Conservation (phyloP, 2,329 filamentous ascomycete species). For the Alternaria triticina region DNA sequence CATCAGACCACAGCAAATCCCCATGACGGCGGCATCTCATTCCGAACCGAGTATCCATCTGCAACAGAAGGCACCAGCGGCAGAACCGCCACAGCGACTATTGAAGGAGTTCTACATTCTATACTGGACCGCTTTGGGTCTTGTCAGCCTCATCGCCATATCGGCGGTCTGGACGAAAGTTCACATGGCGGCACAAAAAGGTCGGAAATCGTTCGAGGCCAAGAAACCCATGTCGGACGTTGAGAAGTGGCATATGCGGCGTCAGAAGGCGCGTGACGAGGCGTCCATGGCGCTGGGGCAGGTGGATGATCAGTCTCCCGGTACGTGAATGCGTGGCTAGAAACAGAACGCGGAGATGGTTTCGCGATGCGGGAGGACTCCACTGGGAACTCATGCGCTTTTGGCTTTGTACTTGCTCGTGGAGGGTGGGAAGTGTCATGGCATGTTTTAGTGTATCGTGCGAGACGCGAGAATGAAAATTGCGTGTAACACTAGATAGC, state of each 20-base stretch:
- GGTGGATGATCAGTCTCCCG: background rate
- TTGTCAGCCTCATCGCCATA: background rate
- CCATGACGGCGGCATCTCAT: background rate
- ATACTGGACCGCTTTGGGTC: background rate
- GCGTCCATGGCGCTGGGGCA: background rate
- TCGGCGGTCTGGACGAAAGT: background rate
- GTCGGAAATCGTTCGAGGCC: background rate
- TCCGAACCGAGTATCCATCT: background rate
- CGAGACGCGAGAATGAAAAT: background rate
- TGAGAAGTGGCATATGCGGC: slow-evolving; percentile 2
- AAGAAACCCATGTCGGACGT: slow-evolving; percentile 3
- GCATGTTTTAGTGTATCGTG: background rate
- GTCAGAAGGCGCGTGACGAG: background rate
- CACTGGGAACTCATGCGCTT: background rate
- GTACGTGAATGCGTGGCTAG: background rate
- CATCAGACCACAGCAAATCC: background rate
- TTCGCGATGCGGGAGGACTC: background rate
- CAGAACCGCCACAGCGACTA: background rate
- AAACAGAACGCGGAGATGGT: background rate
- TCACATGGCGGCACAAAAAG: background rate
- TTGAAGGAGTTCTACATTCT: background rate
- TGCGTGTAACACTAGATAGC: background rate
- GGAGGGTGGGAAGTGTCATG: background rate
- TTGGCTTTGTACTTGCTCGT: background rate
- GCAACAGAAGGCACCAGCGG: background rate